Percentiles rank a stretch among this genome's conserved stretches.
phyloP scores from a whole-genome alignment of 179 eudicot species.

The Silene noctiflora region DNA sequence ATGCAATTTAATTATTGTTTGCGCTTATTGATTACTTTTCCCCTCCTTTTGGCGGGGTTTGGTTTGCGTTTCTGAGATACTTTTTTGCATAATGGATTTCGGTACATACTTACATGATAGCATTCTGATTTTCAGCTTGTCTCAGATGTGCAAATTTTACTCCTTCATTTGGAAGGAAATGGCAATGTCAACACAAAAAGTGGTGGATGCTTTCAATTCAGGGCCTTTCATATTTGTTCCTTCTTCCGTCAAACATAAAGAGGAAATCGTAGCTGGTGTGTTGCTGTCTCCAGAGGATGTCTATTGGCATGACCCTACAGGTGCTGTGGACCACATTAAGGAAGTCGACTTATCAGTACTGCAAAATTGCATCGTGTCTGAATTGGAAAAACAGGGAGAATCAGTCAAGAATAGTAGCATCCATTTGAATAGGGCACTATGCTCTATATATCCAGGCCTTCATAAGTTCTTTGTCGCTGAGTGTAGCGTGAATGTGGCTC shows the following conservation, averaged over 20 bases:
- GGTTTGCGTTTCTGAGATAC: too few relatives aligned
- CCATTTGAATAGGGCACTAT: constrained; percentile 38
- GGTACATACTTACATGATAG: background rate
- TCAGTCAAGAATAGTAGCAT: constrained; percentile 13
- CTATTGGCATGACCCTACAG: constrained; percentile 68
- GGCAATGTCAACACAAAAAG: constrained; percentile 47
- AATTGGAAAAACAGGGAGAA: background rate
- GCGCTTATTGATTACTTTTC: too few relatives aligned
- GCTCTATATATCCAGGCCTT: constrained; percentile 57
- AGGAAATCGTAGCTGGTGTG: constrained; percentile 56
- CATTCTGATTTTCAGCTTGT: constrained; percentile 38
- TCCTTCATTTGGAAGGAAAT: constrained; percentile 55
- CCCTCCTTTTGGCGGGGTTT: too few relatives aligned
- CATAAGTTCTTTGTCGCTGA: constrained; percentile 63
- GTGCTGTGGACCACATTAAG: constrained; percentile 44
- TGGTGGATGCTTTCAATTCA: constrained; percentile 41
- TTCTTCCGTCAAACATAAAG: constrained; percentile 26
- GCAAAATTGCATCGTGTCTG: constrained; percentile 2
- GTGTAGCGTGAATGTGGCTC: constrained; percentile 64
- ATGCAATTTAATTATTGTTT: too few relatives aligned
- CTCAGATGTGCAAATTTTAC: constrained; percentile 70
- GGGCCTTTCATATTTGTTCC: constrained; percentile 75
- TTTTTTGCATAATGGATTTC: too few relatives aligned
- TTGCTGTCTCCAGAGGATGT: constrained; percentile 59
- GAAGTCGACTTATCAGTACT: constrained; percentile 19